These are phyloP conservation scores for Trichoderma cornu-damae DNA, from an alignment of 2,329 filamentous ascomycete genomes.

Conservation along the genomic window DNA sequence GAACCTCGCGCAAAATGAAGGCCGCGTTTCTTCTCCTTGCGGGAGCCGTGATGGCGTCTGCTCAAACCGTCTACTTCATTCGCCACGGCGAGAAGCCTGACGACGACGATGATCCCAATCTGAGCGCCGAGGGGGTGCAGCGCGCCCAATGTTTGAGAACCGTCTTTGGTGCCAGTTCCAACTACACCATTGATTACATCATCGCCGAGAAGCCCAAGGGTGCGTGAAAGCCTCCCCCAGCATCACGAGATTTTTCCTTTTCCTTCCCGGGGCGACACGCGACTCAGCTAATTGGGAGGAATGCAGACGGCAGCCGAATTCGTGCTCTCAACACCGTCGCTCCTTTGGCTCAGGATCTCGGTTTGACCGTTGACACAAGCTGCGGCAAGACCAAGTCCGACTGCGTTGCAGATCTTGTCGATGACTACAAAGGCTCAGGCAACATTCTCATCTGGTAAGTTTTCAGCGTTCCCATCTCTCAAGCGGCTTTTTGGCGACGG, in stretches of 20 bases:
- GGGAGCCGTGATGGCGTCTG: conserved; percentile 20
- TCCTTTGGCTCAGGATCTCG: conserved; percentile 52
- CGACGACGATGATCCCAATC: conserved; percentile 40
- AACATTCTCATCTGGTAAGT: conserved; percentile 54
- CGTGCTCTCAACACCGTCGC: conserved; percentile 54
- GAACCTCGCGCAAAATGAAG: conserved; percentile 2
- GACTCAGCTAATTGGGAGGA: not conserved
- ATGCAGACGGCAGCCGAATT: conserved; percentile 44
- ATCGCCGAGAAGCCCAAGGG: conserved; percentile 51
- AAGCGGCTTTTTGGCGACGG: not conserved
- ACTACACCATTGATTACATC: conserved; percentile 54
- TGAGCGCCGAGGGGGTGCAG: conserved; percentile 47
- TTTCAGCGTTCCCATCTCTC: not conserved
- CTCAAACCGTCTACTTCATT: conserved; percentile 53
- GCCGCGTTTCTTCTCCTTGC: not conserved
- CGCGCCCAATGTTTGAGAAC: conserved; percentile 55
- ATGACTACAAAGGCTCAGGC: conserved; percentile 42
- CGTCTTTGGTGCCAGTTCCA: conserved; percentile 49
- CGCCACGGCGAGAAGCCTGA: conserved; percentile 60
- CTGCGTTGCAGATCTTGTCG: conserved; percentile 49
- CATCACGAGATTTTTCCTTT: not conserved
- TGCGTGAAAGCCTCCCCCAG: conserved; percentile 28
- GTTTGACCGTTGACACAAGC: conserved; percentile 48
- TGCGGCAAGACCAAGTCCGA: conserved; percentile 52
- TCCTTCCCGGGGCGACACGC: no score